phyloP scores from a whole-genome alignment of 2,329 filamentous ascomycete species.

The Fusarium redolens region DNA sequence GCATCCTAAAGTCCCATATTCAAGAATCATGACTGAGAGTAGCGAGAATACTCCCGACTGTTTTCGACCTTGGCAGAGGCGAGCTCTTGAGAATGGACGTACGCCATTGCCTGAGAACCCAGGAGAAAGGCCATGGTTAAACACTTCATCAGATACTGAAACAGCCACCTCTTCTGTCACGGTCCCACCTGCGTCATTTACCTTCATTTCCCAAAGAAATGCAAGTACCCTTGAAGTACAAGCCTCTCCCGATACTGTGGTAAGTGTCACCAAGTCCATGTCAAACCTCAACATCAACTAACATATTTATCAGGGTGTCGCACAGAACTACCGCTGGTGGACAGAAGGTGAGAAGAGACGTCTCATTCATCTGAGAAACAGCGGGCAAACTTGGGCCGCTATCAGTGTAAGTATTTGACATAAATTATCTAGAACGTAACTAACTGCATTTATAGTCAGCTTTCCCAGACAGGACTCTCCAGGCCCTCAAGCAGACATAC shows the following conservation, averaged over 20 bases:
- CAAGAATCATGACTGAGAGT: not conserved
- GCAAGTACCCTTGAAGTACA: too few species aligned
- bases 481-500: conserved; percentile 13
- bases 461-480: conserved; percentile 1
- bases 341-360: conserved; percentile 11
- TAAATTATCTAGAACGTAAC: accelerated
- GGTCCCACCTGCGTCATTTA: too few species aligned
- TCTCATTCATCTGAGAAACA: not conserved
- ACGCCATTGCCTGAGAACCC: conserved; percentile 6
- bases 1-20: too few species aligned
- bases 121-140: conserved; percentile 1
- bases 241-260: accelerated
- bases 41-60: not conserved
- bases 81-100: not conserved
- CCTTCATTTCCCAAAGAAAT: not conserved
- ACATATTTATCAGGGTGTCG: not conserved
- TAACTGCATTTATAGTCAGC: not conserved
- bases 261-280: accelerated
- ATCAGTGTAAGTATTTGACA: not conserved
- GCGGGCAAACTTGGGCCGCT: not conserved
- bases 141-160: too few species aligned
- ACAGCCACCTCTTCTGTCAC: too few species aligned
- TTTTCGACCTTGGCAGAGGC: conserved; percentile 4
- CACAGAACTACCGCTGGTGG: conserved; percentile 5
- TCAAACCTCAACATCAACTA: not conserved